Percentiles rank a stretch among this genome's conserved stretches.
Evolutionary conservation across 208 protist genomes (phyloP).

Genomic region (Strigomonas culicis): DNA sequence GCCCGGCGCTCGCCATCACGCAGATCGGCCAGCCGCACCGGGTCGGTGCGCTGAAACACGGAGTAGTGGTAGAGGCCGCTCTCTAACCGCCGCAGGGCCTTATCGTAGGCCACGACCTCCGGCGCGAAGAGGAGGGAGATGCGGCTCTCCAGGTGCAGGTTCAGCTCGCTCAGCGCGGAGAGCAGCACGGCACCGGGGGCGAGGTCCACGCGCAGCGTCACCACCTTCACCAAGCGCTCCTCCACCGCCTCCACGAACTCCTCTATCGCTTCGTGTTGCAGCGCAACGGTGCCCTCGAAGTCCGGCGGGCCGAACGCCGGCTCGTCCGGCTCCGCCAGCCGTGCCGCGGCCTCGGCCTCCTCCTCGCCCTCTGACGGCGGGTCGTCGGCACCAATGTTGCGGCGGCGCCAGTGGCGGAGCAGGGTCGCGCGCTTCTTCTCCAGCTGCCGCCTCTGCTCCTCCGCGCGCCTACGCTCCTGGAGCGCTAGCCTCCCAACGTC

Average conservation of each 20-base stretch:
- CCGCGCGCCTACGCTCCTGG: neutral
- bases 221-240: slow-evolving; percentile 51
- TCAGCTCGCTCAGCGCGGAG: slow-evolving; percentile 34
- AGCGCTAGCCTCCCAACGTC: neutral
- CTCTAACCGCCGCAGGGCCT: slow-evolving; percentile 38
- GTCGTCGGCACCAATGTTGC: slow-evolving; percentile 82
- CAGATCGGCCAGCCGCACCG: slow-evolving; percentile 52
- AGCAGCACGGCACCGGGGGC: slow-evolving; percentile 52
- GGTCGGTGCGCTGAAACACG: slow-evolving; percentile 57
- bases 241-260: slow-evolving; percentile 63
- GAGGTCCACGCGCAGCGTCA: slow-evolving; percentile 54
- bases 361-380: slow-evolving; percentile 21
- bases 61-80: slow-evolving; percentile 49
- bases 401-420: slow-evolving; percentile 79
- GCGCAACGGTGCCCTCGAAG: slow-evolving; percentile 13
- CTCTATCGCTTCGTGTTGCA: slow-evolving; percentile 53
- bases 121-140: slow-evolving; percentile 73
- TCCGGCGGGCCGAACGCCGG: slow-evolving; percentile 7
- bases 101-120: slow-evolving; percentile 61
- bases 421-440: slow-evolving; percentile 30
- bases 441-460: neutral
- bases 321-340: slow-evolving; percentile 23
- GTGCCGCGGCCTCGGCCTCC: neutral
- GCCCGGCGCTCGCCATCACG: slow-evolving; percentile 34
- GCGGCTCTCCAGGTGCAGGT: slow-evolving; percentile 54